phyloP scores from a whole-genome alignment of 179 eudicot species.

The Patellifolia procumbens region DNA sequence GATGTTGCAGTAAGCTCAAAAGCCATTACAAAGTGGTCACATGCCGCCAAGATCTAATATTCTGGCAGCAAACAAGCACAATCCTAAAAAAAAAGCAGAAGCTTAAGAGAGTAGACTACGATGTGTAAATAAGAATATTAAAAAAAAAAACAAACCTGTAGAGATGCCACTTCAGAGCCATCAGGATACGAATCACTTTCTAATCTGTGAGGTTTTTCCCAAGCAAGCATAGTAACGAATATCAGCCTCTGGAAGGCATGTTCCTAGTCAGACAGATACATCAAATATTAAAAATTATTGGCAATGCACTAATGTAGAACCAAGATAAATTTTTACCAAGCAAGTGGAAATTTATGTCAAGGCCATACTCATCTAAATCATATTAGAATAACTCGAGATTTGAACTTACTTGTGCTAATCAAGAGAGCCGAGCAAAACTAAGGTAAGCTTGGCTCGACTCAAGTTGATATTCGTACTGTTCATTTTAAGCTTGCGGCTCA shows the following conservation, averaged over 20 bases:
- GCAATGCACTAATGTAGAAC: neutral
- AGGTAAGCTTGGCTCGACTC: too few species aligned
- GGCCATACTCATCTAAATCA: neutral
- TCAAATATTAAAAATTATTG: neutral
- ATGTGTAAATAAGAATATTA: neutral
- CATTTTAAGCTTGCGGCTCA: too few species aligned
- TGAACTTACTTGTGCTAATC: too few species aligned
- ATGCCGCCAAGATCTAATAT: neutral
- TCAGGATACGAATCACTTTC: constrained; percentile 35
- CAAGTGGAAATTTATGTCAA: neutral
- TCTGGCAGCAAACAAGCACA: constrained; percentile 1
- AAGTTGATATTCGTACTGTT: too few species aligned
- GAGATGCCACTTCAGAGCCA: constrained; percentile 49
- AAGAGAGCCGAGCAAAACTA: too few species aligned
- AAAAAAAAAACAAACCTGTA: constrained; percentile 49
- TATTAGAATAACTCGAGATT: too few species aligned
- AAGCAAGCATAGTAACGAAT: constrained; percentile 86
- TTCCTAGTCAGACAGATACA: constrained; percentile 46
- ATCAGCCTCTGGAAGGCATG: constrained; percentile 75
- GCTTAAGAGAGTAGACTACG: constrained; percentile 5
- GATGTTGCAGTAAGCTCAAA: neutral
- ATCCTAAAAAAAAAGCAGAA: neutral
- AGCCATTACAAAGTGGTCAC: neutral
- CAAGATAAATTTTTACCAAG: neutral
- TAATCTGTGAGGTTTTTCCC: constrained; percentile 73